Evolutionary conservation across 371 early-diverging fungal genomes (phyloP).

Genomic region (Mortierella polycephala): DNA sequence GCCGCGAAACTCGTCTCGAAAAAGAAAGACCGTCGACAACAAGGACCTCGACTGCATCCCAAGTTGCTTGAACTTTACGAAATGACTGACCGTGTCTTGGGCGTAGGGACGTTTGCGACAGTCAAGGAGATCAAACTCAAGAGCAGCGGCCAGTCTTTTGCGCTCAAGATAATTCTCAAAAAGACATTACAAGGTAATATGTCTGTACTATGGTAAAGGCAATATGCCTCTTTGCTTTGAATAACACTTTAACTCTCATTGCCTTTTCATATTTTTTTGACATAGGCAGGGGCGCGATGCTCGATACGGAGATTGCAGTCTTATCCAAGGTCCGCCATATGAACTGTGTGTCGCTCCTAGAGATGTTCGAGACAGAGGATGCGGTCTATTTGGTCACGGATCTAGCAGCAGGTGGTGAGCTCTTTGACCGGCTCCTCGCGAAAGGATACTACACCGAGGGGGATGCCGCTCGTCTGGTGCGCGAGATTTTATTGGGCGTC

Average conservation of each 20-base stretch:
- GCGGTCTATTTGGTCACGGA: conserved; percentile 88
- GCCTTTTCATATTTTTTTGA: neutral
- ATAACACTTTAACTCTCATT: no score
- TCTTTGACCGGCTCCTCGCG: conserved; percentile 86
- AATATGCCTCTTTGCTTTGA: no score
- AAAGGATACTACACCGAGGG: conserved; percentile 83
- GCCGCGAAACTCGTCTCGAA: neutral
- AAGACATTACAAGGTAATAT: conserved; percentile 57
- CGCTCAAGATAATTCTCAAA: conserved; percentile 85
- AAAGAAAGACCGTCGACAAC: neutral
- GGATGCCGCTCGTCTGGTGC: conserved; percentile 73
- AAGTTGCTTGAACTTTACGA: conserved; percentile 56
- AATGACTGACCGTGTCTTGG: conserved; percentile 59
- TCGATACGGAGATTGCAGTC: conserved; percentile 84
- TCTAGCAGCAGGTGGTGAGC: conserved; percentile 87
- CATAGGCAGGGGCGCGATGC: conserved; percentile 76
- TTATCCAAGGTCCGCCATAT: conserved; percentile 81
- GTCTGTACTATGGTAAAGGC: no score
- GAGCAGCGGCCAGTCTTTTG: conserved; percentile 57
- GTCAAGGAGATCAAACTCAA: conserved; percentile 66
- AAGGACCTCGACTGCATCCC: conserved; percentile 38
- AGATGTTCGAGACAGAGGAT: conserved; percentile 79
- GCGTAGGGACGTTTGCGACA: conserved; percentile 83
- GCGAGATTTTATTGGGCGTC: conserved; percentile 85
- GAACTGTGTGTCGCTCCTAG: conserved; percentile 82